Evolutionary conservation across 805 yeast genomes (phyloP).

Genomic region (Hanseniaspora meyeri): DNA sequence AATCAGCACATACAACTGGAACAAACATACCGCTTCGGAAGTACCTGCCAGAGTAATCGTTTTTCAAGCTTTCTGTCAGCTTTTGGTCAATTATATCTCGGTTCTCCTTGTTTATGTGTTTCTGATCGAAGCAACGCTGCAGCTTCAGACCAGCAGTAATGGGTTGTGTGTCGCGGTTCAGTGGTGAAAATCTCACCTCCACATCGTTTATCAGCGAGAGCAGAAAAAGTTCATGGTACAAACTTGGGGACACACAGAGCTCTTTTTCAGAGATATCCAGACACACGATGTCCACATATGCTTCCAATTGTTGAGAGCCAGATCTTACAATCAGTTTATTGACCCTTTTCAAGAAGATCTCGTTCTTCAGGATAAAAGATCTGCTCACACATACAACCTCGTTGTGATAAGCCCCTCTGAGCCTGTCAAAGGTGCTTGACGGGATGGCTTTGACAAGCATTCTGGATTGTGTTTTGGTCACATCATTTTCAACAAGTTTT

Average conservation of each 20-base stretch:
- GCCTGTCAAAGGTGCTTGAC: background rate
- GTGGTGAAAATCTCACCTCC: background rate
- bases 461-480: background rate
- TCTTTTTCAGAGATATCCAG: background rate
- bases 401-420: background rate
- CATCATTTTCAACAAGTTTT: background rate
- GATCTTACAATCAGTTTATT: background rate
- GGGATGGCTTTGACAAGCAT: background rate
- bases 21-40: background rate
- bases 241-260: background rate
- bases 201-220: background rate
- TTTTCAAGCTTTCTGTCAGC: background rate
- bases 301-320: background rate
- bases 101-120: background rate
- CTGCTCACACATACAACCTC: background rate
- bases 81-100: background rate
- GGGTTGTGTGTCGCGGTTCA: background rate
- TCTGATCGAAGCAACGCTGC: background rate
- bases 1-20: background rate
- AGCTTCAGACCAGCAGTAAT: background rate
- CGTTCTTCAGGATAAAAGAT: background rate
- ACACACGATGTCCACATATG: background rate
- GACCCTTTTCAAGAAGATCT: background rate
- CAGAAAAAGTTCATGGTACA: background rate
- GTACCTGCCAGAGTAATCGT: background rate